Base-by-base conservation (phyloP, 306 rosid species). In the Cyclanthera cordifolia region DNA sequence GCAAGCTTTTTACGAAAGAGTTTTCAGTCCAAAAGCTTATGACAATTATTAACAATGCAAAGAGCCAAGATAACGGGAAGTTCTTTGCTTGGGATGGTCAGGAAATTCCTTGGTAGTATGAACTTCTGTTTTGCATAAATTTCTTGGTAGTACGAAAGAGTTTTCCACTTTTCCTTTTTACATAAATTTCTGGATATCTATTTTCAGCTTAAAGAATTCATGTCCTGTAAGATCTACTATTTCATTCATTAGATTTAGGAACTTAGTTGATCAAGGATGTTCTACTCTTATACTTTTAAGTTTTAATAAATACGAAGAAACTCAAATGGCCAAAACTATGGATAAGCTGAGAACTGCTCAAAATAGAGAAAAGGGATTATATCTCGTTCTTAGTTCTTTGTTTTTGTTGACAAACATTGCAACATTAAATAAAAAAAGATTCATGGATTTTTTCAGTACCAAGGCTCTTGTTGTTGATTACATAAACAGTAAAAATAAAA, bases 11-110 rank as follows among this genome's bases (percentile, higher is more conserved):
- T 84, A 87, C 79, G 32, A 85, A 81, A 75, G 89, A 87, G 72
- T 92, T 77, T 81, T 89, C 98, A 15, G 96, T 81, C 10, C 85
- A 87, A 70, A 92, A 84, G 84, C 86, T 89, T 55, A 52, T 92
- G 32, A 73, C 73, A 78, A 87, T 89, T 72, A 89, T 92, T 60
- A 63, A 84, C 74, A 79, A 69, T 52, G 88, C 83, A 49, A 89
- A 87, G 77, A 77, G 67, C 32, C 74, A 82, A 4, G 96, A 92
- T 73, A 92, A 89, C 61, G 98, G 98, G 71, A 92, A 83, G 79
- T 92, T 92, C 75, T 89, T 87, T 72, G 95, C 96, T 47, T 92
- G 98, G 96, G 98, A 89, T 74, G 96, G 95, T 67, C 96, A 84
- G 81, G 96, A 92, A 84, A 89, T 92, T 78, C 93, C 97, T 73